Evolutionary conservation across 148 eudicot species (phyloP).

Genomic region (Spergularia bocconei): DNA sequence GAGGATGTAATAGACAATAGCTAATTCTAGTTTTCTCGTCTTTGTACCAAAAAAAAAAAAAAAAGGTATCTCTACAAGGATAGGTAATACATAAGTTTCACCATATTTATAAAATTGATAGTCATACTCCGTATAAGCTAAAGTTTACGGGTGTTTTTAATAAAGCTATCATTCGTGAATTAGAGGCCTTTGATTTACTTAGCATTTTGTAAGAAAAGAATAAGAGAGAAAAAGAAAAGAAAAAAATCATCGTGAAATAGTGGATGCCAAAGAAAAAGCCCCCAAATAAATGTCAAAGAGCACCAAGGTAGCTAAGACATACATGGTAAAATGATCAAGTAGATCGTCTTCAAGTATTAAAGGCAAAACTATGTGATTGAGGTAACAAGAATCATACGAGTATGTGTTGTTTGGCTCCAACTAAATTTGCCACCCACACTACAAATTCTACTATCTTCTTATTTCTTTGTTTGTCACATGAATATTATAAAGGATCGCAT

Average conservation of each 20-base stretch:
- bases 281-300: constrained; percentile 3
- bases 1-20: too few species aligned
- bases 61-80: too few species aligned
- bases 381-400: constrained; percentile 1
- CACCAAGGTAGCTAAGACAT: background rate
- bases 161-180: too few species aligned
- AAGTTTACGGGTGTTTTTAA: too few species aligned
- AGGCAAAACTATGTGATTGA: constrained; percentile 4
- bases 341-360: background rate
- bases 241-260: background rate
- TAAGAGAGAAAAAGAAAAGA: too few species aligned
- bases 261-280: constrained; percentile 15
- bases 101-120: too few species aligned
- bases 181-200: too few species aligned
- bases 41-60: too few species aligned
- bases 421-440: background rate
- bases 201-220: too few species aligned
- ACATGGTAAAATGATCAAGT: constrained; percentile 5
- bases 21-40: too few species aligned
- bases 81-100: too few species aligned
- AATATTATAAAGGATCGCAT: background rate
- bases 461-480: background rate
- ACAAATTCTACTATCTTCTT: background rate
- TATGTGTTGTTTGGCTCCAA: background rate
- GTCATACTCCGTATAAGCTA: too few species aligned